phyloP scores from a whole-genome alignment of 2,329 filamentous ascomycete species.

The Rutstroemia sp. region DNA sequence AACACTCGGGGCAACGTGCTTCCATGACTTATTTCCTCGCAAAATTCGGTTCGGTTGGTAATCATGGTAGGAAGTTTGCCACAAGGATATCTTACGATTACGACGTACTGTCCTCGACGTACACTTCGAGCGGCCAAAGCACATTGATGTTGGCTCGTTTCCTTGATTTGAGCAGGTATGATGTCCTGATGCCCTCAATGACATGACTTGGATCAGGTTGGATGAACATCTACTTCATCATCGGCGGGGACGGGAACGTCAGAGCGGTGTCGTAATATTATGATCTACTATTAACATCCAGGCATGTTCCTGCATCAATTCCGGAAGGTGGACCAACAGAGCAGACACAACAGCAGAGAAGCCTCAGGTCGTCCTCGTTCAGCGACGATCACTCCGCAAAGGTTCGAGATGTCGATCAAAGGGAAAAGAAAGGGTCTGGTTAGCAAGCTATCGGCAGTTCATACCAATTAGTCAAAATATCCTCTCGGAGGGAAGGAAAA shows the following conservation, averaged over 20 bases:
- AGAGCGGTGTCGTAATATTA: slow-evolving; percentile 5
- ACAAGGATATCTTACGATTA: slow-evolving; percentile 5
- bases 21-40: neutral
- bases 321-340: neutral
- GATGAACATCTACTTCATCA: neutral
- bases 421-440: neutral
- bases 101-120: neutral
- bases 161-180: no score
- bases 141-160: no score
- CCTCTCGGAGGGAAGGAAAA: neutral
- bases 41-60: neutral
- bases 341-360: neutral
- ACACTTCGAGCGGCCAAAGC: neutral
- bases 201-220: neutral
- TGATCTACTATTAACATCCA: slow-evolving; percentile 1
- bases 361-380: neutral
- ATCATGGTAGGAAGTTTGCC: neutral
- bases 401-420: slow-evolving; percentile 2
- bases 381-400: slow-evolving; percentile 7
- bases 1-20: neutral
- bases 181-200: no score
- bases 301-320: neutral
- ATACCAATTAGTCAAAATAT: slow-evolving; percentile 5
- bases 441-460: slow-evolving; percentile 3
- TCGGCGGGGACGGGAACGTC: neutral